Evolutionary conservation across 1,284 basidiomycete genomes (phyloP).

Genomic region (Pseudozyma sp.): DNA sequence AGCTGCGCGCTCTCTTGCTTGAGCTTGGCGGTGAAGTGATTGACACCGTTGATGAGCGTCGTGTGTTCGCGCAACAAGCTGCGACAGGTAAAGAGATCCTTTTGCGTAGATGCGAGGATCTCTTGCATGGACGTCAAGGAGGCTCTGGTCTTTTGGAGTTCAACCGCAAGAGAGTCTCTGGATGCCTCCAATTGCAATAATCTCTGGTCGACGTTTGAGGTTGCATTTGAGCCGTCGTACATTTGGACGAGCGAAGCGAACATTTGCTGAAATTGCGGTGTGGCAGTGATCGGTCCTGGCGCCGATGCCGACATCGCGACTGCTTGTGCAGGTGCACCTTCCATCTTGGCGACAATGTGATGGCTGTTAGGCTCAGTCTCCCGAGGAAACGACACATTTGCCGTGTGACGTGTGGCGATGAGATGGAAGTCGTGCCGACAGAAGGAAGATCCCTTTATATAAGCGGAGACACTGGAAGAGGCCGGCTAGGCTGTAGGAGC

Average conservation of each 20-base stretch:
- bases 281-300: too few relatives aligned
- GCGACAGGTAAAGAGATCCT: not conserved
- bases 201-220: slow-evolving; percentile 1
- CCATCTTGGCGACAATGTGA: too few relatives aligned
- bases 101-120: slow-evolving; percentile 1
- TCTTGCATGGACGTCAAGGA: slow-evolving; percentile 9
- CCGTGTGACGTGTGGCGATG: too few relatives aligned
- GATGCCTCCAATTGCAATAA: slow-evolving; percentile 1
- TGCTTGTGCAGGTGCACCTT: too few relatives aligned
- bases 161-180: not conserved
- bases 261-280: too few relatives aligned
- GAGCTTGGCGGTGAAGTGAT: not conserved
- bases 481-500: too few relatives aligned
- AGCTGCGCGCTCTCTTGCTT: not conserved
- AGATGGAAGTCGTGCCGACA: too few relatives aligned
- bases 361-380: too few relatives aligned
- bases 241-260: not conserved
- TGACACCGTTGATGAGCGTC: not conserved
- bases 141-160: not conserved
- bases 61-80: not conserved
- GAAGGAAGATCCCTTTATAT: too few relatives aligned
- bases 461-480: too few relatives aligned
- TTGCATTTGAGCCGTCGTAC: not conserved
- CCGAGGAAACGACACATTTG: too few relatives aligned
- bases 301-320: too few relatives aligned